These are phyloP conservation scores for Lunularia cruciata DNA, from an alignment of 225 moss, liverwort and hornwort species.

Conservation along the genomic window DNA sequence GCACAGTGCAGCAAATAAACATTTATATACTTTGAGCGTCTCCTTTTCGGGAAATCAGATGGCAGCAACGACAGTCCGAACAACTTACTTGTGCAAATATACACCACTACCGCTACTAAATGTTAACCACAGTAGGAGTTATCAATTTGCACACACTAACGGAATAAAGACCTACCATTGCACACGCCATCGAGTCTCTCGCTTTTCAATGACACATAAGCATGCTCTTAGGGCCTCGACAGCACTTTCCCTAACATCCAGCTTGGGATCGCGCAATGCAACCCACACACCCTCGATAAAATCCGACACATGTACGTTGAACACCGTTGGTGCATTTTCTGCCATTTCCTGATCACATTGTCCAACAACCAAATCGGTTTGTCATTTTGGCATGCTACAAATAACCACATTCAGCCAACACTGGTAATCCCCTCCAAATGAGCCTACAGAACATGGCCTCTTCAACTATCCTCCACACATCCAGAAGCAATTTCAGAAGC, in stretches of 20 bases:
- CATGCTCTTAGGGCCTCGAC: slow-evolving; percentile 86
- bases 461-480: too few species aligned
- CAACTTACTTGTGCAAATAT: not conserved
- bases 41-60: too few species aligned
- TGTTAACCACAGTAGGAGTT: not conserved
- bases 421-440: too few species aligned
- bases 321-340: slow-evolving; percentile 92
- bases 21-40: too few species aligned
- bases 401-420: not conserved
- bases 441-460: too few species aligned
- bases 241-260: slow-evolving; percentile 81
- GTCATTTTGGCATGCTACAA: not conserved
- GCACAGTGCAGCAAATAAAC: too few species aligned
- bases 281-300: slow-evolving; percentile 97
- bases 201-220: slow-evolving; percentile 91
- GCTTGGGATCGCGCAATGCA: slow-evolving; percentile 82
- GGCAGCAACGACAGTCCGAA: not conserved
- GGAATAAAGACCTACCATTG: slow-evolving; percentile 58
- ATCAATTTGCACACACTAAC: not conserved
- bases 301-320: slow-evolving; percentile 95
- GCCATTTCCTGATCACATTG: slow-evolving; percentile 87
- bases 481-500: too few species aligned
- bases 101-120: not conserved
- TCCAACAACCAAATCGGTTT: slow-evolving; percentile 2
- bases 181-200: slow-evolving; percentile 98